These are phyloP conservation scores for Recurvomyces mirabilis DNA, from an alignment of 495 filamentous ascomycete species.

Conservation along the genomic window DNA sequence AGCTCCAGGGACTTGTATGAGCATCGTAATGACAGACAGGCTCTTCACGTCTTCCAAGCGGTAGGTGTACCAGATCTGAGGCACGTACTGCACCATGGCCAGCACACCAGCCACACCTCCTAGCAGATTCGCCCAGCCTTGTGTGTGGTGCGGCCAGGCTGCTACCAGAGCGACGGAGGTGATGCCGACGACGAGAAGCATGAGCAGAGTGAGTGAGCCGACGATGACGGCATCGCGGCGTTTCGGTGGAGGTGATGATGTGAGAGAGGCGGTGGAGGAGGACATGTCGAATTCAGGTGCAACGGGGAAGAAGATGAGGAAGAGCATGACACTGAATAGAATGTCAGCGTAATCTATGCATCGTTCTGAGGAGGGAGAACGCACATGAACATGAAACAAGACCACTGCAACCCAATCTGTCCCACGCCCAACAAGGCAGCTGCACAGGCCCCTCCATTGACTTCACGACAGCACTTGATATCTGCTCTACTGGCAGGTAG, in stretches of 20 bases:
- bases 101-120: constrained; percentile 69
- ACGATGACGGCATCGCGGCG: constrained; percentile 68
- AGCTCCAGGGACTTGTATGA: constrained; percentile 87
- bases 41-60: constrained; percentile 71
- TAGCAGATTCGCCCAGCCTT: constrained; percentile 70
- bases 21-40: constrained; percentile 95
- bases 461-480: constrained; percentile 69
- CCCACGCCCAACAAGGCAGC: constrained; percentile 75
- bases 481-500: constrained; percentile 67
- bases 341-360: too few species aligned
- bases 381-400: constrained; percentile 82
- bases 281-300: constrained; percentile 19
- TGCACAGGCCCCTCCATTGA: constrained; percentile 71
- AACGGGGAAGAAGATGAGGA: constrained; percentile 36
- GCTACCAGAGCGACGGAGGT: constrained; percentile 49
- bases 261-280: constrained; percentile 26
- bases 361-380: too few species aligned
- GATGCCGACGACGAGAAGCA: constrained; percentile 57
- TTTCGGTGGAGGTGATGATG: constrained; percentile 40
- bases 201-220: constrained; percentile 54
- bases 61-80: constrained; percentile 88
- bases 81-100: constrained; percentile 81
- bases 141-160: constrained; percentile 45
- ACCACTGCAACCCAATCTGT: constrained; percentile 84
- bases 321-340: constrained; percentile 30